A percentile compares a stretch with the other conserved stretches of the same genome.
These are phyloP conservation scores for Gaertneriomyces semiglobifer DNA, from an alignment of 192 early-diverging fungal species.

Conservation along the genomic window DNA sequence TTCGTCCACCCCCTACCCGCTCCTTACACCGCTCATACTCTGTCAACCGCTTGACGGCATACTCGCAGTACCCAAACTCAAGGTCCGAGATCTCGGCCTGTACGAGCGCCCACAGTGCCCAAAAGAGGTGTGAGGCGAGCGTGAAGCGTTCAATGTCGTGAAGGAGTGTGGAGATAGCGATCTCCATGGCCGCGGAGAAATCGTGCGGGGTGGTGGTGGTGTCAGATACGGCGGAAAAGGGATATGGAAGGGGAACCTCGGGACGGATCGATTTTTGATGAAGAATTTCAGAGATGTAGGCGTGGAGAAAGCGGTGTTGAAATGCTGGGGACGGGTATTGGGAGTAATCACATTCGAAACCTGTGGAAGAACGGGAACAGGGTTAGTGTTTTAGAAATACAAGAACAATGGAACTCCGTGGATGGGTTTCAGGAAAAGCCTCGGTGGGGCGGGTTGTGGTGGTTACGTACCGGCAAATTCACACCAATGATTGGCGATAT, in stretches of 20 bases:
- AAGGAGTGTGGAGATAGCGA: conserved; percentile 43
- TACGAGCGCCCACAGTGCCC: conserved; percentile 56
- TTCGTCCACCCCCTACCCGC: neutral
- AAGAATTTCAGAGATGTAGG: conserved; percentile 55
- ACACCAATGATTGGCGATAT: conserved; percentile 95
- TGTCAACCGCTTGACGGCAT: conserved; percentile 71
- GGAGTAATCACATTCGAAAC: conserved; percentile 91
- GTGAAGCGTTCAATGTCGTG: conserved; percentile 77
- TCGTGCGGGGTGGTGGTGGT: too few species aligned
- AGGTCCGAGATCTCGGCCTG: conserved; percentile 88
- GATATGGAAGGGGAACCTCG: too few species aligned
- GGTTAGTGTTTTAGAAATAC: neutral
- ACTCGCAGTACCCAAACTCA: conserved; percentile 93
- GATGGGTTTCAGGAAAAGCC: too few species aligned
- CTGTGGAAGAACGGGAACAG: conserved; percentile 14
- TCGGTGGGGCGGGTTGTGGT: neutral
- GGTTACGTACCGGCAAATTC: conserved; percentile 68
- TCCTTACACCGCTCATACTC: conserved; percentile 2
- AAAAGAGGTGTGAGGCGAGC: conserved; percentile 90
- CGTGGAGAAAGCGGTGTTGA: conserved; percentile 73
- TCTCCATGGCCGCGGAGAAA: too few species aligned
- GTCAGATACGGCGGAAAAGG: too few species aligned
- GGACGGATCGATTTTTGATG: neutral
- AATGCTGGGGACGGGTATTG: conserved; percentile 70
- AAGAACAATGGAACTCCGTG: neutral